phyloP scores from a whole-genome alignment of 768 basidiomycete genomes.

The Cubamyces lactineus region DNA sequence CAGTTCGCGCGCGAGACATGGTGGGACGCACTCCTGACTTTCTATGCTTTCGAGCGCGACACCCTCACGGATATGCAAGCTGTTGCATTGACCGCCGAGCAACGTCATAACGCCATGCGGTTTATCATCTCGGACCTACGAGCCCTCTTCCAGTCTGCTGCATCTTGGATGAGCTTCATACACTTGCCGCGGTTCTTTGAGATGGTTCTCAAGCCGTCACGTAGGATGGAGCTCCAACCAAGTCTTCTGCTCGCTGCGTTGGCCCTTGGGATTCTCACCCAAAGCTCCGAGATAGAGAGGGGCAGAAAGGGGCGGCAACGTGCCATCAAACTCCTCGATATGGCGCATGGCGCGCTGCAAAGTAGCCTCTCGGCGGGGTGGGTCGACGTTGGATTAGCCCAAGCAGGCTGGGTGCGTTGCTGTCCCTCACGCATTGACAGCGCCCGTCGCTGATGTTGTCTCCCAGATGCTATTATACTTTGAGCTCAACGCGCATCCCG shows the following conservation, averaged over 20 bases:
- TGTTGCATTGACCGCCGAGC: slow-evolving; percentile 24
- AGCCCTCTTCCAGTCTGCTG: slow-evolving; percentile 64
- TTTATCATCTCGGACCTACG: slow-evolving; percentile 58
- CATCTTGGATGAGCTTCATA: slow-evolving; percentile 75
- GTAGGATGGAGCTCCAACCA: slow-evolving; percentile 64
- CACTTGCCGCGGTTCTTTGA: slow-evolving; percentile 69
- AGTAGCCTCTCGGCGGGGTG: slow-evolving; percentile 68
- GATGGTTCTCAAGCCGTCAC: slow-evolving; percentile 54
- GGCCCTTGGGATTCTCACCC: slow-evolving; percentile 11
- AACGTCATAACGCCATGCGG: slow-evolving; percentile 50
- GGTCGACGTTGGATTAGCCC: slow-evolving; percentile 34
- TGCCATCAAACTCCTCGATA: slow-evolving; percentile 46
- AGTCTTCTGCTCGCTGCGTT: slow-evolving; percentile 63
- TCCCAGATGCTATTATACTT: slow-evolving; percentile 21
- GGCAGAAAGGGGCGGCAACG: slow-evolving; percentile 39
- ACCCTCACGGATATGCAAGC: slow-evolving; percentile 20
- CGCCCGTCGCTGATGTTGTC: slow-evolving; percentile 3
- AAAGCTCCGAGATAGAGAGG: slow-evolving; percentile 16
- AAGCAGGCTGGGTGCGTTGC: slow-evolving; percentile 15
- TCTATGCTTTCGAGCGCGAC: slow-evolving; percentile 43
- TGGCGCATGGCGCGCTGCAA: slow-evolving; percentile 48
- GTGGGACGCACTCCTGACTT: slow-evolving; percentile 70
- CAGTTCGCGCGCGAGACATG: slow-evolving; percentile 71
- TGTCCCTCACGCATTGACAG: neutral
- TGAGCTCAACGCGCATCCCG: slow-evolving; percentile 19